Conservation (phyloP, 2,329 filamentous ascomycete species). For the Phialemonium atrogriseum region DNA sequence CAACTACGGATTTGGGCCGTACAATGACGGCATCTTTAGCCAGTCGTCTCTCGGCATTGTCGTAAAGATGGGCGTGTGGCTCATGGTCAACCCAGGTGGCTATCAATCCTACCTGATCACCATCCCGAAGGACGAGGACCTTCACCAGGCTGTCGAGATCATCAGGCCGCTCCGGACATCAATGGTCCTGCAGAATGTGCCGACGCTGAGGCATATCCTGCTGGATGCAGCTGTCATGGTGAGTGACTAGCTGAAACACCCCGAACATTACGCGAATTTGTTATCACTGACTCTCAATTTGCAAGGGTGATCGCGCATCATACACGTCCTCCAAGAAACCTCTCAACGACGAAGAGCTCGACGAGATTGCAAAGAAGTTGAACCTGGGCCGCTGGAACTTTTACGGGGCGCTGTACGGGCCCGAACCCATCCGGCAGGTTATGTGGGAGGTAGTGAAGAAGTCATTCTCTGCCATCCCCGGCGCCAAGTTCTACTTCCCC, state of each 20-base stretch:
- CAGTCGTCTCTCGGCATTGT: slow-evolving; percentile 45
- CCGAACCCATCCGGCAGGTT: slow-evolving; percentile 15
- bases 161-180: slow-evolving; percentile 18
- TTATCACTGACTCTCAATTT: no score
- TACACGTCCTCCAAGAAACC: slow-evolving; percentile 17
- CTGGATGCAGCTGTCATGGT: slow-evolving; percentile 11
- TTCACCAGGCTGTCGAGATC: slow-evolving; percentile 22
- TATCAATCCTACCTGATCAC: slow-evolving; percentile 29
- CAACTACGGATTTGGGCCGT: slow-evolving; percentile 29
- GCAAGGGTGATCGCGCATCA: background rate
- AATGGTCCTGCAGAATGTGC: slow-evolving; percentile 33
- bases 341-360: slow-evolving; percentile 28
- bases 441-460: slow-evolving; percentile 21
- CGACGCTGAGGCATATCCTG: slow-evolving; percentile 30
- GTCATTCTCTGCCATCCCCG: slow-evolving; percentile 22
- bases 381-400: slow-evolving; percentile 35
- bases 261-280: no score
- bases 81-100: slow-evolving; percentile 22
- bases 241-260: no score
- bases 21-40: slow-evolving; percentile 37
- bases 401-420: slow-evolving; percentile 31
- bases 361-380: slow-evolving; percentile 28
- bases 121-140: slow-evolving; percentile 24
- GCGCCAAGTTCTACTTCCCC: slow-evolving; percentile 25
- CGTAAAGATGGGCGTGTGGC: slow-evolving; percentile 41